phyloP scores from a whole-genome alignment of 768 basidiomycete genomes.

The Lentinus tigrinus region DNA sequence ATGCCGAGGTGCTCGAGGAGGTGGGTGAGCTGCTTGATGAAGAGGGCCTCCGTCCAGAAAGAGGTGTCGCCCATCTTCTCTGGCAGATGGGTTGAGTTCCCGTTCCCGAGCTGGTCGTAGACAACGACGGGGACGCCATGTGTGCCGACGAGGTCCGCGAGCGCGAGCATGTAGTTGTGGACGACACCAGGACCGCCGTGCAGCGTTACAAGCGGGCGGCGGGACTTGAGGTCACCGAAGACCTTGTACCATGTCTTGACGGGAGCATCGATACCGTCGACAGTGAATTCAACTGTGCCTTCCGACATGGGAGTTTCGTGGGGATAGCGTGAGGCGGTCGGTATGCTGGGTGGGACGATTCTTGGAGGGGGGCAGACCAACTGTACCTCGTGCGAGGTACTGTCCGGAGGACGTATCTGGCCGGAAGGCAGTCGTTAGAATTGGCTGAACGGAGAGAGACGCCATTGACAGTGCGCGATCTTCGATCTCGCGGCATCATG shows the following conservation, averaged over 20 bases:
- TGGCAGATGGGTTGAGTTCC: slow-evolving; percentile 52
- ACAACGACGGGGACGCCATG: slow-evolving; percentile 46
- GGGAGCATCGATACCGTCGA: slow-evolving; percentile 16
- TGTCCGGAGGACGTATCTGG: no score
- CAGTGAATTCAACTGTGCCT: slow-evolving; percentile 7
- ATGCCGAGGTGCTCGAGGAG: slow-evolving; percentile 45
- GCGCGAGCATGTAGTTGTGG: slow-evolving; percentile 40
- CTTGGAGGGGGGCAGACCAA: not conserved
- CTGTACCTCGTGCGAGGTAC: not conserved
- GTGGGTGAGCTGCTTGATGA: slow-evolving; percentile 47
- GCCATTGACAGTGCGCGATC: no score
- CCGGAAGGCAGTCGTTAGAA: no score
- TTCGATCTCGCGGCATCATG: no score
- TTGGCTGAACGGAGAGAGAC: no score
- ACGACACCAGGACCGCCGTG: slow-evolving; percentile 55
- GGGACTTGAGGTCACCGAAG: slow-evolving; percentile 39
- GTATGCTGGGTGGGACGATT: no score
- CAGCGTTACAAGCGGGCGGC: slow-evolving; percentile 46
- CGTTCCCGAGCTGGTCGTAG: slow-evolving; percentile 55
- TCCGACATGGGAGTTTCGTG: not conserved
- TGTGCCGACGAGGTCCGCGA: slow-evolving; percentile 37
- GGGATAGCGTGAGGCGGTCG: not conserved
- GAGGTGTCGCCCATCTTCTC: slow-evolving; percentile 41
- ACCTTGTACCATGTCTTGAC: slow-evolving; percentile 53
- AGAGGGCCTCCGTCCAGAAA: slow-evolving; percentile 53